phyloP scores from a whole-genome alignment of 1,139 yeast species.

The Kodamaea arcana region DNA sequence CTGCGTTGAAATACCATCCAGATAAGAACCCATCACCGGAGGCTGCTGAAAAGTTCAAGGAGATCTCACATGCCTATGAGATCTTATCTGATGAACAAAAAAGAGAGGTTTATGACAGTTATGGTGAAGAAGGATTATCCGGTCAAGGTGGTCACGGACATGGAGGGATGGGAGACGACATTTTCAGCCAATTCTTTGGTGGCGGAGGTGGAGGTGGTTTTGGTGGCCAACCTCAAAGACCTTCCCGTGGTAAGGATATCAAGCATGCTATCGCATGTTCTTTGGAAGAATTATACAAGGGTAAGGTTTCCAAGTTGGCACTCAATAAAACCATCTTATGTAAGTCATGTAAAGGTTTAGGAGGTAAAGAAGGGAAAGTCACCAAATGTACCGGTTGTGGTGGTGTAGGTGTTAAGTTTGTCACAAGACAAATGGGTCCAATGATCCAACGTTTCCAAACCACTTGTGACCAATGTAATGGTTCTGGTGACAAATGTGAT shows the following conservation, averaged over 20 bases:
- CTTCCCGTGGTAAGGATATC: slow-evolving; percentile 84
- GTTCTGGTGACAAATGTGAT: slow-evolving; percentile 86
- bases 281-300: slow-evolving; percentile 90
- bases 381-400: slow-evolving; percentile 81
- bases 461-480: slow-evolving; percentile 87
- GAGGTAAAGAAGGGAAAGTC: slow-evolving; percentile 91
- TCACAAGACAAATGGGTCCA: slow-evolving; percentile 98
- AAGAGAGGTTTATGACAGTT: slow-evolving; percentile 83
- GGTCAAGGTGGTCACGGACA: slow-evolving; percentile 68
- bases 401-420: slow-evolving; percentile 89
- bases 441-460: slow-evolving; percentile 98
- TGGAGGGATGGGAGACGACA: slow-evolving; percentile 79
- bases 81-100: slow-evolving; percentile 80
- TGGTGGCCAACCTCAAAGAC: slow-evolving; percentile 73
- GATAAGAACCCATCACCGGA: slow-evolving; percentile 80
- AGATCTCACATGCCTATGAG: slow-evolving; percentile 87
- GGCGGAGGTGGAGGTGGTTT: slow-evolving; percentile 44
- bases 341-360: slow-evolving; percentile 86
- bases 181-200: slow-evolving; percentile 90
- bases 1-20: slow-evolving; percentile 92
- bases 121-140: slow-evolving; percentile 87
- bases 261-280: slow-evolving; percentile 83
- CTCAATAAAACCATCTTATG: slow-evolving; percentile 89
- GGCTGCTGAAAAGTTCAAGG: slow-evolving; percentile 96
- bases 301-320: slow-evolving; percentile 91